A percentile compares a stretch with the other conserved stretches of the same genome.
These are phyloP conservation scores for Crithidia expoeki DNA, from an alignment of 208 protist genomes.

Conservation along the genomic window DNA sequence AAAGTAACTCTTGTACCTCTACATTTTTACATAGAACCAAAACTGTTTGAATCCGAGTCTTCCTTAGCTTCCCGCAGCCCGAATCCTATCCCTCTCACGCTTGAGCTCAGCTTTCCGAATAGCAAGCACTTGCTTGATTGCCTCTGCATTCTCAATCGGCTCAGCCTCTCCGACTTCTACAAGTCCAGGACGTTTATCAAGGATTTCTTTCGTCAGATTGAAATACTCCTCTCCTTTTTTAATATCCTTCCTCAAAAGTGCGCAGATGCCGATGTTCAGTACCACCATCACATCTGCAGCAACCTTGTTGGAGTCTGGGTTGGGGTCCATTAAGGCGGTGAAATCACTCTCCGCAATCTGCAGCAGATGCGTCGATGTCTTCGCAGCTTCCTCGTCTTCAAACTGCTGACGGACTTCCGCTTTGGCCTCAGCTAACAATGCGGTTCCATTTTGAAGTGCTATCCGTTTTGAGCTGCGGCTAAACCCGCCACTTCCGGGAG, in stretches of 20 bases:
- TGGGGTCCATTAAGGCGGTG: constrained; percentile 38
- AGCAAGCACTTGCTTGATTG: constrained; percentile 57
- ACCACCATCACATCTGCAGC: constrained; percentile 53
- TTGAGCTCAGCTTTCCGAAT: constrained; percentile 61
- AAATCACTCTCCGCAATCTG: constrained; percentile 56
- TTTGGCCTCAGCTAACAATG: constrained; percentile 31
- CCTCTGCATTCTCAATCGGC: constrained; percentile 63
- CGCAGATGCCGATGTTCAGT: constrained; percentile 78
- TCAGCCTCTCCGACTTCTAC: constrained; percentile 63
- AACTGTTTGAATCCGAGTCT: background rate
- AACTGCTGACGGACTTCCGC: constrained; percentile 44
- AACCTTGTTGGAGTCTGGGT: constrained; percentile 28
- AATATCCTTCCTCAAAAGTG: constrained; percentile 58
- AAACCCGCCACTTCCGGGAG: background rate
- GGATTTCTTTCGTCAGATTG: constrained; percentile 61
- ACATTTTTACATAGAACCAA: background rate
- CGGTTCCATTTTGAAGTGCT: background rate
- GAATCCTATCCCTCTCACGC: constrained; percentile 30
- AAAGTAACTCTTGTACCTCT: background rate
- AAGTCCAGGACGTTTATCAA: constrained; percentile 57
- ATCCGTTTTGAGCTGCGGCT: background rate
- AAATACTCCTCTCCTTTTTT: constrained; percentile 71
- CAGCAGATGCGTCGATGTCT: constrained; percentile 7
- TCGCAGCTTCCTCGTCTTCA: constrained; percentile 28
- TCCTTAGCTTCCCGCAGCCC: constrained; percentile 11